These are phyloP conservation scores for Citrus reticulata DNA, from an alignment of 345 rosid species.

Conservation along the genomic window DNA sequence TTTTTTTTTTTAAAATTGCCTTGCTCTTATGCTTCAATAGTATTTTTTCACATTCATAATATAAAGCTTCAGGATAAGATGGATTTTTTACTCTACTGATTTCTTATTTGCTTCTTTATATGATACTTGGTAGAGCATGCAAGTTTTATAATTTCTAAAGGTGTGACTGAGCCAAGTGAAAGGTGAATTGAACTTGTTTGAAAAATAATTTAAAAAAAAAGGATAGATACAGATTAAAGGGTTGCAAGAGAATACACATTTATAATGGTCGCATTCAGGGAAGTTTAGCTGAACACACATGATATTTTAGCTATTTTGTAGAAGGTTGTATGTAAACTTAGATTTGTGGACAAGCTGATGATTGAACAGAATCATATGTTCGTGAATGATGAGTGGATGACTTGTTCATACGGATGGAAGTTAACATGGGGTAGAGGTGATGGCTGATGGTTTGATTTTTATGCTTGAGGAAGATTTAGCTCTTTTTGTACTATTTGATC, in stretches of 20 bases:
- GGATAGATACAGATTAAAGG: neutral
- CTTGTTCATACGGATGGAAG: neutral
- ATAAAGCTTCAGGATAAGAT: neutral
- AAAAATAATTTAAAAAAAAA: neutral
- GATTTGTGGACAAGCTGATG: neutral
- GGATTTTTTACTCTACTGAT: neutral
- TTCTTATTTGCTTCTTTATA: neutral
- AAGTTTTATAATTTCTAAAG: neutral
- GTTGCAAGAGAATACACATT: neutral
- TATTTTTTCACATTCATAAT: neutral
- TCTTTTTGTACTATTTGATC: neutral
- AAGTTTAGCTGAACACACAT: neutral
- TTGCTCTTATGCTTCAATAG: neutral
- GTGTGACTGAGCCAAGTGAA: neutral
- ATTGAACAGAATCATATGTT: neutral
- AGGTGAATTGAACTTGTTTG: neutral
- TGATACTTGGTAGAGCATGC: neutral
- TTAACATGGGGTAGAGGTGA: neutral
- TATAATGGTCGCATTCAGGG: neutral
- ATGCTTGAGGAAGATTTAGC: neutral
- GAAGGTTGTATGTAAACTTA: neutral
- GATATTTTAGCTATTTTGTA: neutral
- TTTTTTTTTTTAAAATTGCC: neutral
- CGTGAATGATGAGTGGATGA: neutral
- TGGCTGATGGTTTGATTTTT: slow-evolving; percentile 1